Conservation (phyloP, 2,329 filamentous ascomycete genomes). For the Aureobasidium leucospermi region DNA sequence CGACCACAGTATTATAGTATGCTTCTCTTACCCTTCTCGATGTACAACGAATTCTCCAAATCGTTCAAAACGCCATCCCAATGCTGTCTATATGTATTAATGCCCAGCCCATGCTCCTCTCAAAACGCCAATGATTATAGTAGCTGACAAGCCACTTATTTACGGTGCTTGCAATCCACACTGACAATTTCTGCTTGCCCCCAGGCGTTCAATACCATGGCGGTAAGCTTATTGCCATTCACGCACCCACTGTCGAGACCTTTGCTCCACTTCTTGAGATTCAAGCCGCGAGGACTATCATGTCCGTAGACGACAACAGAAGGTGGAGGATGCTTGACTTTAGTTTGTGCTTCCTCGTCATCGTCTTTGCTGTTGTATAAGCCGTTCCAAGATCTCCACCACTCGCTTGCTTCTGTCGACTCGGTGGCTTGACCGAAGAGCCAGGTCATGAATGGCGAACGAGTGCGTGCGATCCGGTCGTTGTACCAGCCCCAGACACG, state of each 20-base stretch:
- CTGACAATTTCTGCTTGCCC: conserved; percentile 27
- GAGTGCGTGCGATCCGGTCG: conserved; percentile 4
- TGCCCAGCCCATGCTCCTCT: not conserved
- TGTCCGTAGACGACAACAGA: conserved; percentile 81
- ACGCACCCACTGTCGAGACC: conserved; percentile 83
- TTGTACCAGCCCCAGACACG: conserved; percentile 34
- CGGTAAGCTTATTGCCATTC: conserved; percentile 66
- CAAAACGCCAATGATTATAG: not conserved
- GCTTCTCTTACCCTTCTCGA: no score
- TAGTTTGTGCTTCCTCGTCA: not conserved
- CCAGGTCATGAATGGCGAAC: not conserved
- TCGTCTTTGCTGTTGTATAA: not conserved
- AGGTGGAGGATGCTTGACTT: conserved; percentile 23
- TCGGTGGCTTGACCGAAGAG: not conserved
- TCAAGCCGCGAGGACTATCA: conserved; percentile 64
- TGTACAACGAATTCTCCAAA: no score
- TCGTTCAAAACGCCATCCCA: not conserved
- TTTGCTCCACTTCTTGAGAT: conserved; percentile 62
- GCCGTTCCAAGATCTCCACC: conserved; percentile 3
- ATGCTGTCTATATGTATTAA: not conserved
- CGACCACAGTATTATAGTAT: no score
- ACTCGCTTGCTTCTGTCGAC: not conserved
- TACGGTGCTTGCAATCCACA: conserved; percentile 36
- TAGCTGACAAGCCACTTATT: not conserved
- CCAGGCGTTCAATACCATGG: conserved; percentile 62